Conservation (phyloP, 139 green algal genomes). For the Pseudopediastrum boryanum region DNA sequence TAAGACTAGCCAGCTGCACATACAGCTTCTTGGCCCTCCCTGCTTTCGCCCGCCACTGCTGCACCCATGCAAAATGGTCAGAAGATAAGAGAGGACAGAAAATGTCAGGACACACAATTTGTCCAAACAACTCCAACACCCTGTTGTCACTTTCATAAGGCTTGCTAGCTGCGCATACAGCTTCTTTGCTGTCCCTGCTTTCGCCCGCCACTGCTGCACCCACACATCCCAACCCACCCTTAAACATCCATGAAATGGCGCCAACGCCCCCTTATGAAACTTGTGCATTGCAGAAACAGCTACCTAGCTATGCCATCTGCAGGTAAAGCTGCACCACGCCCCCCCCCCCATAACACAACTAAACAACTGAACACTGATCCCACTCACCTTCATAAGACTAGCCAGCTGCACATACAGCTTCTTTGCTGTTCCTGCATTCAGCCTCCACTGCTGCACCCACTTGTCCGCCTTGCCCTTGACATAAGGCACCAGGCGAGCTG, state of each 20-base stretch:
- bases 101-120: background rate
- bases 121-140: background rate
- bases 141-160: slow-evolving; percentile 50
- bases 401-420: slow-evolving; percentile 57
- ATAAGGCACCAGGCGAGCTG: slow-evolving; percentile 21
- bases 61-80: too few species aligned
- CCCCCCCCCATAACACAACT: background rate
- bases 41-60: background rate
- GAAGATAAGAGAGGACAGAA: background rate
- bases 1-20: too few species aligned
- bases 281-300: too few species aligned
- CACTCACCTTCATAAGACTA: slow-evolving; percentile 53
- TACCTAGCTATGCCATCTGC: too few species aligned
- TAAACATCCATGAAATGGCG: too few species aligned
- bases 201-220: background rate
- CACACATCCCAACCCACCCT: background rate
- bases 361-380: background rate
- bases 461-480: slow-evolving; percentile 48
- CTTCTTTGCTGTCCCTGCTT: too few species aligned
- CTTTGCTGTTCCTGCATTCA: slow-evolving; percentile 37
- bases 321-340: background rate
- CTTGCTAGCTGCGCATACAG: too few species aligned
- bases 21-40: too few species aligned
- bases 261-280: too few species aligned
- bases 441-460: slow-evolving; percentile 45